phyloP scores from a whole-genome alignment of 1,139 yeast genomes.

The Taiozyma sp. region DNA sequence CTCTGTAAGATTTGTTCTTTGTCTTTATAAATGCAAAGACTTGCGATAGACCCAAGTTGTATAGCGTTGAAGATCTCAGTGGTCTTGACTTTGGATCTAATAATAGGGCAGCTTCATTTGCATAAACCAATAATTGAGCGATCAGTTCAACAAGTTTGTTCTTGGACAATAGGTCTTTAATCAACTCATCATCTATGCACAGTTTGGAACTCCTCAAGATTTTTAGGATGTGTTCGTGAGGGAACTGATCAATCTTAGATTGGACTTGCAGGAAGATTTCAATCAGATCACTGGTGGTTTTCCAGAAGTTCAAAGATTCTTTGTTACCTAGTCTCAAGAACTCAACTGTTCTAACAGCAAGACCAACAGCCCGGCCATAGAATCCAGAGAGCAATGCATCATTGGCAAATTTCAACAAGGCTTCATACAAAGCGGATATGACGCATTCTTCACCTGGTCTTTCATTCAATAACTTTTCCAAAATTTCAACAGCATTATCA shows the following conservation, averaged over 20 bases:
- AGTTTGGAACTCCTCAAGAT: slow-evolving; percentile 27
- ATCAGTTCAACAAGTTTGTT: slow-evolving; percentile 16
- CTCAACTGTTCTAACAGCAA: slow-evolving; percentile 38
- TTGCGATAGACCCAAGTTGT: slow-evolving; percentile 67
- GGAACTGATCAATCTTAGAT: slow-evolving; percentile 38
- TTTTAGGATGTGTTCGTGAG: slow-evolving; percentile 34
- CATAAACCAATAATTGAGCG: slow-evolving; percentile 13
- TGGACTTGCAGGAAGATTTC: slow-evolving; percentile 41
- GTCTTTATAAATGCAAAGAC: slow-evolving; percentile 41
- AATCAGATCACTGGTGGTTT: slow-evolving; percentile 41
- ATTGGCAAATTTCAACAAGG: slow-evolving; percentile 48
- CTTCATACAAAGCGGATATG: slow-evolving; percentile 50
- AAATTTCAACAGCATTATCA: slow-evolving; percentile 37
- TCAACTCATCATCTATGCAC: slow-evolving; percentile 12
- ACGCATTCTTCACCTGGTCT: slow-evolving; percentile 53
- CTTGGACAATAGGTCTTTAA: slow-evolving; percentile 5
- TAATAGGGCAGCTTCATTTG: slow-evolving; percentile 18
- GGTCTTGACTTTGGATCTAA: slow-evolving; percentile 34
- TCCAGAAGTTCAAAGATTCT: slow-evolving; percentile 46
- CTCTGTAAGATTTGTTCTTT: slow-evolving; percentile 30
- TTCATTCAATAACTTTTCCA: slow-evolving; percentile 37
- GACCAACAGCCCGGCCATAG: slow-evolving; percentile 54
- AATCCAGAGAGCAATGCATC: slow-evolving; percentile 55
- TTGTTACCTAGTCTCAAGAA: slow-evolving; percentile 26
- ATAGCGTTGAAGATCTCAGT: slow-evolving; percentile 55